A percentile compares a stretch with the other conserved stretches of the same genome.
Evolutionary conservation across 768 basidiomycete species (phyloP).

Genomic region (Paxillus rubicundulus): DNA sequence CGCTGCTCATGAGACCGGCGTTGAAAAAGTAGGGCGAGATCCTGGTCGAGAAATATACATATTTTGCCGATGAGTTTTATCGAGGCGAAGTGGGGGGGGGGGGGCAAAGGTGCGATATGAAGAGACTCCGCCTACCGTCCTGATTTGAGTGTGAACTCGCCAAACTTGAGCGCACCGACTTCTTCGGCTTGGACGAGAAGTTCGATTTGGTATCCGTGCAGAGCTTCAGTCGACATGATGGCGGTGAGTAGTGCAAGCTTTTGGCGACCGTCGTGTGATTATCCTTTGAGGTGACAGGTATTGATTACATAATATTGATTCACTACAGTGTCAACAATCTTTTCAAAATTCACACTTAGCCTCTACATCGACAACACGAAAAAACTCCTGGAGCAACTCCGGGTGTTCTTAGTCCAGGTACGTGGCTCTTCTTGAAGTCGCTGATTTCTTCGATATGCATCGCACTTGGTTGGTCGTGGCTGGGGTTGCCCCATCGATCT

Average conservation of each 20-base stretch:
- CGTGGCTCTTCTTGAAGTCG: no score
- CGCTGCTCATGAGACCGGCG: constrained; percentile 83
- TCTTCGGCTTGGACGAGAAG: constrained; percentile 68
- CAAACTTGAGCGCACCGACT: constrained; percentile 82
- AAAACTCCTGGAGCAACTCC: no score
- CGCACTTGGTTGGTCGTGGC: no score
- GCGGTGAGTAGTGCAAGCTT: neutral
- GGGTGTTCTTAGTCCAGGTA: no score
- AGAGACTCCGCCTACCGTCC: constrained; percentile 63
- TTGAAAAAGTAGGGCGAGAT: constrained; percentile 98
- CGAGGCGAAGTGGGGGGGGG: neutral
- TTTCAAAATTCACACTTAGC: no score
- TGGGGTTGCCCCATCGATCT: no score
- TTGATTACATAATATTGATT: no score
- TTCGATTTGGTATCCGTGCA: constrained; percentile 55
- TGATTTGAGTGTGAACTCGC: constrained; percentile 90
- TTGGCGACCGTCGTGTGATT: neutral
- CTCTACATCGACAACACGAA: no score
- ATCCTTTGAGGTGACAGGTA: constrained; percentile 2
- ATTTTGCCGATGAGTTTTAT: neutral
- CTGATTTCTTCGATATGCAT: no score
- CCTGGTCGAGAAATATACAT: constrained; percentile 35
- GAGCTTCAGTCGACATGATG: constrained; percentile 20
- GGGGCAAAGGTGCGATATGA: neutral
- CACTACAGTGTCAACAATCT: no score